A percentile compares a stretch with the other conserved stretches of the same genome.
Conservation (phyloP, 129 eudicot genomes). For the Cynara cardunculus region DNA sequence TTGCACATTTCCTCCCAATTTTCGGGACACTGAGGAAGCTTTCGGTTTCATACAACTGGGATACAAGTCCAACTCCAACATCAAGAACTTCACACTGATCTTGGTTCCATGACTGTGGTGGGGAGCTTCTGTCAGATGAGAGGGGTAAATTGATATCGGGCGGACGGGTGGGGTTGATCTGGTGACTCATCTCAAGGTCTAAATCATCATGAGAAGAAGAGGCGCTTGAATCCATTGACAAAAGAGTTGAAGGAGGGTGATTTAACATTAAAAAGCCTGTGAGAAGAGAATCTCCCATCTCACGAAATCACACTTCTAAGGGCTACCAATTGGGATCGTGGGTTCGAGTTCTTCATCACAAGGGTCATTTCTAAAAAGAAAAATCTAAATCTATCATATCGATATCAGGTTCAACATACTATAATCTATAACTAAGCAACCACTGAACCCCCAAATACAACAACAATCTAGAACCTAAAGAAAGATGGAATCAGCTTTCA, state of each 20-base stretch:
- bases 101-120: conserved; percentile 59
- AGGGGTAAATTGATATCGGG: conserved; percentile 88
- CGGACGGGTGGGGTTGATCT: conserved; percentile 54
- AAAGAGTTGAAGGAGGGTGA: conserved; percentile 80
- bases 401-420: conserved; percentile 21
- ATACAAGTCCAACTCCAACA: conserved; percentile 64
- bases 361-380: conserved; percentile 15
- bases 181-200: conserved; percentile 86
- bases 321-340: conserved; percentile 24
- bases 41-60: conserved; percentile 70
- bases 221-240: conserved; percentile 96
- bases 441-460: not conserved
- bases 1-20: conserved; percentile 64
- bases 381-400: conserved; percentile 24
- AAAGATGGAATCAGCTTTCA: conserved; percentile 13
- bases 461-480: conserved; percentile 14
- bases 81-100: conserved; percentile 66
- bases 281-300: conserved; percentile 77
- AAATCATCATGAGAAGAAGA: conserved; percentile 79
- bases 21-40: conserved; percentile 53
- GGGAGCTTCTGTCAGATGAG: conserved; percentile 64
- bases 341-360: conserved; percentile 32
- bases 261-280: conserved; percentile 64
- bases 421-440: conserved; percentile 16
- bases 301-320: conserved; percentile 39